Evolutionary conservation across 495 filamentous ascomycete genomes (phyloP).

Genomic region (Filosporella fistucella): DNA sequence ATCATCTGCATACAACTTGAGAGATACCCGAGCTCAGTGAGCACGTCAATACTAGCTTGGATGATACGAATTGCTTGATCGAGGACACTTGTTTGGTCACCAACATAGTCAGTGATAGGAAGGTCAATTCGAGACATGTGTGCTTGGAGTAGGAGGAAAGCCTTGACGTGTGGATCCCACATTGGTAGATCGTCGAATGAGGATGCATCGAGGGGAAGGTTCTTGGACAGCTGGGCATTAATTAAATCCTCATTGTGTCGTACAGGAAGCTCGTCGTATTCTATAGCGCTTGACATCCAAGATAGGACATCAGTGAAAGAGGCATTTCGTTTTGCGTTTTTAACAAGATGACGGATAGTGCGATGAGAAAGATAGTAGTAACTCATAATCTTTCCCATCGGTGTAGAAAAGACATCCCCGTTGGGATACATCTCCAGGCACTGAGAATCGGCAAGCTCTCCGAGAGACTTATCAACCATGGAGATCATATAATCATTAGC

Average conservation of each 20-base stretch:
- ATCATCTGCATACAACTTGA: slow-evolving; percentile 74
- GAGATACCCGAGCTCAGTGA: slow-evolving; percentile 84
- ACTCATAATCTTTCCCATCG: slow-evolving; percentile 95
- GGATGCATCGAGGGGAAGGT: slow-evolving; percentile 65
- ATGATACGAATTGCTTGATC: slow-evolving; percentile 97
- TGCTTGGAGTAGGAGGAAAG: slow-evolving; percentile 89
- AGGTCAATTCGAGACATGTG: slow-evolving; percentile 90
- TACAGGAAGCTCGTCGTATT: slow-evolving; percentile 98
- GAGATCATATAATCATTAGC: slow-evolving; percentile 92
- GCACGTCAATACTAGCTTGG: slow-evolving; percentile 83
- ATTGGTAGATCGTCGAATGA: slow-evolving; percentile 63
- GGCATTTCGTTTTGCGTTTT: slow-evolving; percentile 70
- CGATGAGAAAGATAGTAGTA: slow-evolving; percentile 99
- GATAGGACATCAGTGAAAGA: slow-evolving; percentile 79
- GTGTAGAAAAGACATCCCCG: slow-evolving; percentile 82
- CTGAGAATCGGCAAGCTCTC: slow-evolving; percentile 72
- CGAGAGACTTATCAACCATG: slow-evolving; percentile 80
- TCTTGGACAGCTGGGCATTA: slow-evolving; percentile 83
- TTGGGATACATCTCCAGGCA: slow-evolving; percentile 81
- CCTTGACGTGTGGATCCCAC: slow-evolving; percentile 99
- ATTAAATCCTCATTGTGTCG: slow-evolving; percentile 98
- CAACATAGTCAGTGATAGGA: slow-evolving; percentile 95
- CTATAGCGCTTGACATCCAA: slow-evolving; percentile 90
- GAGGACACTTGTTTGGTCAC: slow-evolving; percentile 77
- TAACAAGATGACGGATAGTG: slow-evolving; percentile 79